Evolutionary conservation across 1,284 basidiomycete genomes (phyloP).

Genomic region (Neonothopanus nambi): DNA sequence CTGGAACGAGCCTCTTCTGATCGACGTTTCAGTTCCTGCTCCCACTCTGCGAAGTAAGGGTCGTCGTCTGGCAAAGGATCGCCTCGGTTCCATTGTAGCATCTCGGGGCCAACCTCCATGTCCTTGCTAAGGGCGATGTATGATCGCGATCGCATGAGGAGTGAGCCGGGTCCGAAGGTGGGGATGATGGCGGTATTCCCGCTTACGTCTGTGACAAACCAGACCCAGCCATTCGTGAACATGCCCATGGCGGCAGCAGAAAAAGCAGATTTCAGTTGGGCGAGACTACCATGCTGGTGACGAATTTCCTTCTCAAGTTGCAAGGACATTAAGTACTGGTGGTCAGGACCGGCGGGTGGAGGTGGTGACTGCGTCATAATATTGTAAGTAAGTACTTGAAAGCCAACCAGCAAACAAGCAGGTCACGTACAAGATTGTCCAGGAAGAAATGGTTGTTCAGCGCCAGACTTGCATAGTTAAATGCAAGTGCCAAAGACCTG

Average conservation of each 20-base stretch:
- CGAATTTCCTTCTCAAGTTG: constrained; percentile 45
- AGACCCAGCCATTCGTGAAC: constrained; percentile 85
- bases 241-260: constrained; percentile 78
- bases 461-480: constrained; percentile 91
- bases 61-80: constrained; percentile 6
- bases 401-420: constrained; percentile 4
- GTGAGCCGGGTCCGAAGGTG: constrained; percentile 89
- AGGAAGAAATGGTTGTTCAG: constrained; percentile 98
- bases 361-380: constrained; percentile 45
- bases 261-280: constrained; percentile 75
- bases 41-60: constrained; percentile 13
- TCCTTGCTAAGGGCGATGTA: constrained; percentile 37
- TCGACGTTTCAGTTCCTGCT: neutral
- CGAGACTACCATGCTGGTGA: constrained; percentile 60
- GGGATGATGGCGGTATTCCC: constrained; percentile 74
- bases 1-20: neutral
- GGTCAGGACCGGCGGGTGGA: constrained; percentile 29
- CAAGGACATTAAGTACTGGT: constrained; percentile 35
- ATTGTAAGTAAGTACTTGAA: constrained; percentile 11
- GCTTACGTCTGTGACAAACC: constrained; percentile 76
- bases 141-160: constrained; percentile 71
- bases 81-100: constrained; percentile 7
- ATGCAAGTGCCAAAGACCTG: constrained; percentile 68
- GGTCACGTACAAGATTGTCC: constrained; percentile 69
- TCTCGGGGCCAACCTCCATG: constrained; percentile 7